These are phyloP conservation scores for Termitomyces sp. DNA, from an alignment of 768 basidiomycete species.

Conservation along the genomic window DNA sequence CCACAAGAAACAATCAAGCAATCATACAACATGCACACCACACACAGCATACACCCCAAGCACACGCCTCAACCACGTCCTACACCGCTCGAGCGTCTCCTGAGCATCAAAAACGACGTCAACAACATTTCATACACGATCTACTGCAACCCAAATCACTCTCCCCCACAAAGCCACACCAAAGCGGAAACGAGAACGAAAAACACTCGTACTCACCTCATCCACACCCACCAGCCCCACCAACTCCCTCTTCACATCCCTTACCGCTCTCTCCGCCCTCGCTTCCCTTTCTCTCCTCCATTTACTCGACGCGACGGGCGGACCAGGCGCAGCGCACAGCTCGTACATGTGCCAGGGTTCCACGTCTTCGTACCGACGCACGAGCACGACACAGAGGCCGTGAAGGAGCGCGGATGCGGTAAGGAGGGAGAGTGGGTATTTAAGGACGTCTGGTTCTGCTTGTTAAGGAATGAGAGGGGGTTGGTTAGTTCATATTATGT, in stretches of 20 bases:
- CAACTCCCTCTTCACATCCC: constrained; percentile 38
- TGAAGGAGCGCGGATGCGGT: constrained; percentile 53
- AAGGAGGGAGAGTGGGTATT: constrained; percentile 51
- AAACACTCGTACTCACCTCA: constrained; percentile 30
- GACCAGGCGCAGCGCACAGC: not conserved
- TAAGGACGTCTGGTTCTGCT: constrained; percentile 53
- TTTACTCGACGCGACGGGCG: not conserved
- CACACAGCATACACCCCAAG: not conserved
- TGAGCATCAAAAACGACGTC: not conserved
- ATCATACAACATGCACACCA: not conserved
- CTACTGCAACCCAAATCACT: not conserved
- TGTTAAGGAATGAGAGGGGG: not conserved
- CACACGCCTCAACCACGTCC: constrained; percentile 12
- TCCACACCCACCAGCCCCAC: constrained; percentile 32
- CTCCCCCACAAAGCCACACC: not conserved
- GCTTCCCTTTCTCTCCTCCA: constrained; percentile 14
- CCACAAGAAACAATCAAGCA: not conserved
- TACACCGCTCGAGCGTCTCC: constrained; percentile 13
- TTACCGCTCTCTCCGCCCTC: constrained; percentile 30
- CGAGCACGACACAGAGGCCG: constrained; percentile 38
- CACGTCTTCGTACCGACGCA: constrained; percentile 33
- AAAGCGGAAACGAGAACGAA: not conserved
- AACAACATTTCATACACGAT: not conserved
- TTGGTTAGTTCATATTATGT: not conserved
- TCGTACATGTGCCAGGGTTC: constrained; percentile 27